Percentiles rank a stretch among this genome's conserved stretches.
phyloP scores from a whole-genome alignment of 768 basidiomycete species.

The Lactifluus hygrophoroides region DNA sequence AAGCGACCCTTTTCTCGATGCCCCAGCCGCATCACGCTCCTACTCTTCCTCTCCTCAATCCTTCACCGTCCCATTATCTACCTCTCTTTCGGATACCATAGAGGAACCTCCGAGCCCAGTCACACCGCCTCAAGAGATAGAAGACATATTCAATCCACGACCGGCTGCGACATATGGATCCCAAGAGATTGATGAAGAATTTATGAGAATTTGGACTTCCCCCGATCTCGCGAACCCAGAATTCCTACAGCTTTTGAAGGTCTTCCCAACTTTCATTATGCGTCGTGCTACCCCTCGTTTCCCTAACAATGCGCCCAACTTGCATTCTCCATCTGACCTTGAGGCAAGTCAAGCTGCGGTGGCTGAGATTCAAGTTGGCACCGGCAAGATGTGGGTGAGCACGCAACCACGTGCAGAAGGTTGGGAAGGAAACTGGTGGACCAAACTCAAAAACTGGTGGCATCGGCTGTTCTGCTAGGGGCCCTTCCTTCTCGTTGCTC shows the following conservation, averaged over 20 bases:
- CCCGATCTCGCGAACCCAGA: conserved; percentile 77
- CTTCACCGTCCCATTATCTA: conserved; percentile 25
- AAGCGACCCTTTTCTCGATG: conserved; percentile 77
- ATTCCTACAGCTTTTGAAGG: conserved; percentile 50
- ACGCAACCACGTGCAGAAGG: conserved; percentile 47
- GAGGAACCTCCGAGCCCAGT: conserved; percentile 38
- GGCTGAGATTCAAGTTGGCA: conserved; percentile 61
- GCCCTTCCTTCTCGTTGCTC: neutral
- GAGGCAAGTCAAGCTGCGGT: conserved; percentile 59
- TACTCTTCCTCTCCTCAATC: conserved; percentile 46
- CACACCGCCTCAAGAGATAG: conserved; percentile 31
- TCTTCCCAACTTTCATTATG: conserved; percentile 75
- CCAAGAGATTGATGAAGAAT: conserved; percentile 37
- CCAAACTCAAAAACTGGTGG: conserved; percentile 72
- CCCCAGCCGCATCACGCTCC: conserved; percentile 49
- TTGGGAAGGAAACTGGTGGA: conserved; percentile 77
- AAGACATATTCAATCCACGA: conserved; percentile 23
- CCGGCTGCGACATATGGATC: conserved; percentile 25
- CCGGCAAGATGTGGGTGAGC: conserved; percentile 79
- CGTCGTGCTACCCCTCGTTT: conserved; percentile 68
- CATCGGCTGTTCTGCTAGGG: conserved; percentile 66
- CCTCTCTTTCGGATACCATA: conserved; percentile 27
- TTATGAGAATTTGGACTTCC: conserved; percentile 71
- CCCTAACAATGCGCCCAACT: conserved; percentile 27
- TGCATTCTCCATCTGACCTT: conserved; percentile 43